Percentiles rank a stretch among this genome's conserved stretches.
Evolutionary conservation across 371 early-diverging fungal species (phyloP).

Genomic region (Actinomortierella wolfii): DNA sequence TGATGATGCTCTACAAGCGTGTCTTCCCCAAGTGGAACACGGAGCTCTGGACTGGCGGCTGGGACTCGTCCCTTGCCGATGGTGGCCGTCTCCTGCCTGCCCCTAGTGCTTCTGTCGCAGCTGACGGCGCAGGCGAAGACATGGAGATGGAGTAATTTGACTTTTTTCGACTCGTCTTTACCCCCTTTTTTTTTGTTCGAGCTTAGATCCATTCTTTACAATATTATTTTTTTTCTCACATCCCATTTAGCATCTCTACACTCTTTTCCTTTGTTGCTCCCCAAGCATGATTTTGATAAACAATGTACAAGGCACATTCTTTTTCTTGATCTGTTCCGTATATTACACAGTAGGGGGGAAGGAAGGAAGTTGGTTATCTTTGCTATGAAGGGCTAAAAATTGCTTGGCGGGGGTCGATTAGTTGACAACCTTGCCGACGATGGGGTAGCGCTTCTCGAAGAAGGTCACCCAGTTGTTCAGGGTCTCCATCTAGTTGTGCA

Average conservation of each 20-base stretch:
- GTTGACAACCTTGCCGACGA: slow-evolving; percentile 65
- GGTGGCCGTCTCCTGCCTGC: neutral
- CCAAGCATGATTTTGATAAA: slow-evolving; percentile 5
- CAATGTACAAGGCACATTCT: neutral
- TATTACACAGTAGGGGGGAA: too few relatives aligned
- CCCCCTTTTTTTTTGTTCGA: slow-evolving; percentile 3
- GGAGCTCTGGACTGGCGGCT: slow-evolving; percentile 51
- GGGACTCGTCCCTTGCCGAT: slow-evolving; percentile 13
- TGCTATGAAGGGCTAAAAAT: too few relatives aligned
- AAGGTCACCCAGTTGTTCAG: slow-evolving; percentile 80
- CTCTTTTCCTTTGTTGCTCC: too few relatives aligned
- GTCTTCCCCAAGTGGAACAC: slow-evolving; percentile 92
- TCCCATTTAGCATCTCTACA: too few relatives aligned
- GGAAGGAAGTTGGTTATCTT: too few relatives aligned
- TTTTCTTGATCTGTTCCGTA: slow-evolving; percentile 1
- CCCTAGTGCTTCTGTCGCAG: slow-evolving; percentile 7
- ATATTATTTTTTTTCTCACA: neutral
- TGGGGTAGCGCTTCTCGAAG: slow-evolving; percentile 78
- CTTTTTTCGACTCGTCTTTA: neutral
- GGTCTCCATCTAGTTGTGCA: slow-evolving; percentile 67
- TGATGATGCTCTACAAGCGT: slow-evolving; percentile 95
- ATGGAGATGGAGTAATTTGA: slow-evolving; percentile 25
- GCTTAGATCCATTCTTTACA: neutral
- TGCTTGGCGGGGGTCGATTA: too few relatives aligned
- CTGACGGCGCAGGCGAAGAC: slow-evolving; percentile 26